Conservation (phyloP, 2,329 filamentous ascomycete genomes). For the Penicillium psychrosexuale region DNA sequence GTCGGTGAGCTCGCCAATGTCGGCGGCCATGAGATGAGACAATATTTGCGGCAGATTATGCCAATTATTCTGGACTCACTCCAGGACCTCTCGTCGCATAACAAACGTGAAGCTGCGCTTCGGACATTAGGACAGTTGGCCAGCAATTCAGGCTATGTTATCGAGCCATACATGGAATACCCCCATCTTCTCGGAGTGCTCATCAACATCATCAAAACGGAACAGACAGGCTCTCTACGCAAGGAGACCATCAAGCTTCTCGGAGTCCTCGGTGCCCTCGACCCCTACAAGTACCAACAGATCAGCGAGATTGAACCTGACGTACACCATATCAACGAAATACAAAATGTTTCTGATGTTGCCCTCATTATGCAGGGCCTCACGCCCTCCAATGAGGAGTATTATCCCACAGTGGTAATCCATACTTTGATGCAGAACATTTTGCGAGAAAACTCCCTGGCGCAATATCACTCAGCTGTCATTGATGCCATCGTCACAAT, state of each 20-base stretch:
- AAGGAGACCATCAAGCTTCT: slow-evolving; percentile 96
- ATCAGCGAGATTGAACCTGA: slow-evolving; percentile 87
- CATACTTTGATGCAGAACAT: slow-evolving; percentile 85
- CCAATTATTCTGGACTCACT: slow-evolving; percentile 89
- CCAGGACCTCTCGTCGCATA: slow-evolving; percentile 86
- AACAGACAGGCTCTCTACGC: slow-evolving; percentile 78
- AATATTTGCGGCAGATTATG: slow-evolving; percentile 90
- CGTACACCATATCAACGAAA: slow-evolving; percentile 65
- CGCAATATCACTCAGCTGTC: slow-evolving; percentile 86
- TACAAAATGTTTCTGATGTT: slow-evolving; percentile 79
- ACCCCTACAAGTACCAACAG: slow-evolving; percentile 93
- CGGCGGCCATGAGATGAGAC: slow-evolving; percentile 88
- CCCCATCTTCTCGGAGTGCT: slow-evolving; percentile 89
- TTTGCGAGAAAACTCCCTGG: slow-evolving; percentile 82
- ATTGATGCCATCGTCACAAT: slow-evolving; percentile 99
- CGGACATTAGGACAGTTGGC: slow-evolving; percentile 88
- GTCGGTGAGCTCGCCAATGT: slow-evolving; percentile 93
- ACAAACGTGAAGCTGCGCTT: slow-evolving; percentile 86
- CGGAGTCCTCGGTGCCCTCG: slow-evolving; percentile 89
- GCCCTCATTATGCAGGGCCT: slow-evolving; percentile 97
- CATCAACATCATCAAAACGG: slow-evolving; percentile 89
- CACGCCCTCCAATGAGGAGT: slow-evolving; percentile 95
- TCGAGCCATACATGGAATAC: slow-evolving; percentile 91
- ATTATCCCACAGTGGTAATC: slow-evolving; percentile 97
- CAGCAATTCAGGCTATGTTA: slow-evolving; percentile 96